A percentile compares a stretch with the other conserved stretches of the same genome.
Evolutionary conservation across 1,284 basidiomycete species (phyloP).

Genomic region (Cutaneotrichosporon sp.): DNA sequence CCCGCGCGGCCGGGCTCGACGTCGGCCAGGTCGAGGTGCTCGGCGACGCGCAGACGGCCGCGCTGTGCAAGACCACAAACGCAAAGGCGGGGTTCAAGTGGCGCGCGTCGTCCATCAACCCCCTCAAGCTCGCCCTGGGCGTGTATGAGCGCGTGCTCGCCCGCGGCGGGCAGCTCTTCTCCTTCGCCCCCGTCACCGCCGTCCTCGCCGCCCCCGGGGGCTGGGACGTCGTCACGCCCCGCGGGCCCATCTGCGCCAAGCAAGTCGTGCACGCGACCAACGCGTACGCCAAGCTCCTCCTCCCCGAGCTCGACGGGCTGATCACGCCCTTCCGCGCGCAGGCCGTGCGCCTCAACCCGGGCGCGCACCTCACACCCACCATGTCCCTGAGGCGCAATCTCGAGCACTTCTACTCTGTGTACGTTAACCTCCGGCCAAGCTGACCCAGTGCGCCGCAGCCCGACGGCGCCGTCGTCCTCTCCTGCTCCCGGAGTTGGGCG

Average conservation of each 20-base stretch:
- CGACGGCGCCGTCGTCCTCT: constrained; percentile 10
- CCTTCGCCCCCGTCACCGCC: constrained; percentile 17
- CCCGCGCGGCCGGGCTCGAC: constrained; percentile 28
- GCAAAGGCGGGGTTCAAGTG: constrained; percentile 32
- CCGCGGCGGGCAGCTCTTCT: constrained; percentile 29
- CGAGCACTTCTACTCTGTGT: constrained; percentile 28
- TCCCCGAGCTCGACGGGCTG: constrained; percentile 27
- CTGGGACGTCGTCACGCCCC: constrained; percentile 36
- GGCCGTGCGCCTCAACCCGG: constrained; percentile 2
- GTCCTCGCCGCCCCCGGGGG: constrained; percentile 26
- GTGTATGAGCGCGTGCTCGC: constrained; percentile 29
- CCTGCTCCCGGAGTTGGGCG: constrained; percentile 12
- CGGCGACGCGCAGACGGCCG: constrained; percentile 18
- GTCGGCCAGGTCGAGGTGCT: constrained; percentile 23
- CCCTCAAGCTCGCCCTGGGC: constrained; percentile 38
- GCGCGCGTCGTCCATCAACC: constrained; percentile 42
- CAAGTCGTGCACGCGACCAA: constrained; percentile 42
- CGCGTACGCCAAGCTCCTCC: constrained; percentile 31
- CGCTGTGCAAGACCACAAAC: constrained; percentile 26
- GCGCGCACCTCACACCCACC: neutral
- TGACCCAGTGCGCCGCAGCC: constrained; percentile 7
- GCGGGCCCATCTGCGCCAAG: constrained; percentile 29
- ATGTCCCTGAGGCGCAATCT: constrained; percentile 19
- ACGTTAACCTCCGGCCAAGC: neutral
- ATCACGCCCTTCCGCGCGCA: constrained; percentile 26